Conservation (phyloP, 78 protist genomes). For the Isochrysis galbana region DNA sequence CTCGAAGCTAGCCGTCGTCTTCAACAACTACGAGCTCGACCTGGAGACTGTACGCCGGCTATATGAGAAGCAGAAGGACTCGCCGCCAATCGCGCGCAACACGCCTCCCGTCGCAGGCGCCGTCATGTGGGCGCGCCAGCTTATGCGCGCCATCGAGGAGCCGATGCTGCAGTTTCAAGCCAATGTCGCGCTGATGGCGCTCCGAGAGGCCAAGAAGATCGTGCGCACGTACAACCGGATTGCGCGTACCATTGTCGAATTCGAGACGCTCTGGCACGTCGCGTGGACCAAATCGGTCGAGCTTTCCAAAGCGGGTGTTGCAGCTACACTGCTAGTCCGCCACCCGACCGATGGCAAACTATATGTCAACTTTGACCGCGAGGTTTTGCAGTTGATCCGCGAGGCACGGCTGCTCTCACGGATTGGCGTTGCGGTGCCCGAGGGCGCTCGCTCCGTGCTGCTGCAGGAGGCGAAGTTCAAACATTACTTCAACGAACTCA, state of each 20-base stretch:
- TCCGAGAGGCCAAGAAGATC: background rate
- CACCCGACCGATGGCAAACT: background rate
- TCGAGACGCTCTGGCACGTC: background rate
- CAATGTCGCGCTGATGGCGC: background rate
- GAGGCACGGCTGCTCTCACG: slow-evolving; percentile 63
- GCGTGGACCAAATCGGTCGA: slow-evolving; percentile 32
- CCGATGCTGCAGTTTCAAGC: slow-evolving; percentile 37
- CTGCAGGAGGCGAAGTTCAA: slow-evolving; percentile 48
- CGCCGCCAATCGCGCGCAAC: slow-evolving; percentile 58
- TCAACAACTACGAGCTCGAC: slow-evolving; percentile 48
- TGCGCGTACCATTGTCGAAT: no score
- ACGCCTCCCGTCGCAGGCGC: slow-evolving; percentile 72
- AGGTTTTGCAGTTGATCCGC: slow-evolving; percentile 45
- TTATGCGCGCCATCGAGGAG: slow-evolving; percentile 46
- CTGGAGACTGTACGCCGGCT: slow-evolving; percentile 39
- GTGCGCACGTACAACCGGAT: background rate
- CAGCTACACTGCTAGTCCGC: background rate
- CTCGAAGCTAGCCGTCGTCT: slow-evolving; percentile 39
- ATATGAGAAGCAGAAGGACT: no score
- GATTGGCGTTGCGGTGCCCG: slow-evolving; percentile 34
- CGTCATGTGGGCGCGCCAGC: slow-evolving; percentile 55
- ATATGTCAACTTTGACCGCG: slow-evolving; percentile 71
- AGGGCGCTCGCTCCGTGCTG: slow-evolving; percentile 28
- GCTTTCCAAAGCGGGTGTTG: slow-evolving; percentile 5
- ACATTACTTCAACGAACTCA: background rate